Percentiles rank a stretch among this genome's conserved stretches.
These are phyloP conservation scores for Pseudopyricularia cyperi DNA, from an alignment of 2,329 filamentous ascomycete species.

Conservation along the genomic window DNA sequence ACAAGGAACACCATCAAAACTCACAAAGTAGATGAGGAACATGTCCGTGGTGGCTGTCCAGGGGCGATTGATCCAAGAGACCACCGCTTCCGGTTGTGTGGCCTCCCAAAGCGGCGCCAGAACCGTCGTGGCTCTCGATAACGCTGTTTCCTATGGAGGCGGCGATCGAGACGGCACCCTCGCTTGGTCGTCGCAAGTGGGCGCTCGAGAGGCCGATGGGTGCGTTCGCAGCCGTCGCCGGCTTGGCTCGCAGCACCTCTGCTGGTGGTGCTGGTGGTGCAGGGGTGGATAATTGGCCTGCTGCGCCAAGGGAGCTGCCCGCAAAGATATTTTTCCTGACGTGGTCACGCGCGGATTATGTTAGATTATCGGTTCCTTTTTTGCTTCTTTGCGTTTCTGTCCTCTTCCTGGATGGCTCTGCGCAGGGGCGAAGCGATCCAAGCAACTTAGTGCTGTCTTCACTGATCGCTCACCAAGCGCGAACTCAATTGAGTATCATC, in stretches of 20 bases:
- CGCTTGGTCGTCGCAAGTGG: conserved; percentile 24
- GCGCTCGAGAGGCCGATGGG: conserved; percentile 23
- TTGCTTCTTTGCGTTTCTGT: too few relatives aligned
- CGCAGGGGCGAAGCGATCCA: too few relatives aligned
- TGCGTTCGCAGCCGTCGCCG: conserved; percentile 11
- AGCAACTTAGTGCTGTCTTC: too few relatives aligned
- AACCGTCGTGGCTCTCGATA: conserved; percentile 9
- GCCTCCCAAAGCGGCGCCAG: background rate
- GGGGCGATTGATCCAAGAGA: conserved; percentile 6
- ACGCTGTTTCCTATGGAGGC: conserved; percentile 9
- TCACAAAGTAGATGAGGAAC: conserved; percentile 36
- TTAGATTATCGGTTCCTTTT: conserved; percentile 3
- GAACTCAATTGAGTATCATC: too few relatives aligned
- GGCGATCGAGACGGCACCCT: background rate
- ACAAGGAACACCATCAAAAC: conserved; percentile 10
- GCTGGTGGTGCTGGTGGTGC: conserved; percentile 12
- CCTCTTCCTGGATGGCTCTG: too few relatives aligned
- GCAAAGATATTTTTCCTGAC: conserved; percentile 30
- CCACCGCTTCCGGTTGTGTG: background rate
- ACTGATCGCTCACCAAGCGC: too few relatives aligned
- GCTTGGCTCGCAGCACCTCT: conserved; percentile 32
- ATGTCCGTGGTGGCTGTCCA: conserved; percentile 24
- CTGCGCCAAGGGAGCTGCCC: conserved; percentile 18
- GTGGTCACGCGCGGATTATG: conserved; percentile 5
- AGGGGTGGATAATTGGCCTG: conserved; percentile 10